phyloP scores from a whole-genome alignment of 1,139 yeast species.

The Hansenula sp. region DNA sequence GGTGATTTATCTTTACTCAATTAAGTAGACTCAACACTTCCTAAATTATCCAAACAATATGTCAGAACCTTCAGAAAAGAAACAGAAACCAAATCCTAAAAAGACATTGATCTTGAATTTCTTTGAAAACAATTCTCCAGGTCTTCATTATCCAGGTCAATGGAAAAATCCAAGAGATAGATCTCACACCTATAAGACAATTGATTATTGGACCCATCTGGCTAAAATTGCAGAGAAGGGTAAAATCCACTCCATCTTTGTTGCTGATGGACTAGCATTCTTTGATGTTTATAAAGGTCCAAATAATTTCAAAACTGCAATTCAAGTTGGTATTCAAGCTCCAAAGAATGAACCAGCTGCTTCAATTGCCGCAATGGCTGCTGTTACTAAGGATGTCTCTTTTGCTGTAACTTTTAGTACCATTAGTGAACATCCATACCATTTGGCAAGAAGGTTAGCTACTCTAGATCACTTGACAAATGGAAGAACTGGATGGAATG shows the following conservation, averaged over 20 bases:
- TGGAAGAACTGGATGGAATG: slow-evolving; percentile 41
- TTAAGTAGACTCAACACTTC: too few species aligned
- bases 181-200: slow-evolving; percentile 27
- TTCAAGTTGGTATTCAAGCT: slow-evolving; percentile 32
- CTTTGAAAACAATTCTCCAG: slow-evolving; percentile 1
- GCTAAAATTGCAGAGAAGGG: slow-evolving; percentile 36
- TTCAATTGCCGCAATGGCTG: slow-evolving; percentile 35
- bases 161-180: slow-evolving; percentile 40
- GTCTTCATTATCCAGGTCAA: not conserved
- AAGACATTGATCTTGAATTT: not conserved
- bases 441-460: slow-evolving; percentile 35
- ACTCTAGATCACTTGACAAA: slow-evolving; percentile 36
- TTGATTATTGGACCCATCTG: slow-evolving; percentile 36
- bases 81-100: not conserved
- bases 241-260: slow-evolving; percentile 36
- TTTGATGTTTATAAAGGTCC: slow-evolving; percentile 35
- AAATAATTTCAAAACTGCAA: slow-evolving; percentile 27
- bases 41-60: too few species aligned
- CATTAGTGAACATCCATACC: slow-evolving; percentile 37
- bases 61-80: not conserved
- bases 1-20: too few species aligned
- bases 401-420: slow-evolving; percentile 40
- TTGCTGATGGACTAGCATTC: slow-evolving; percentile 39
- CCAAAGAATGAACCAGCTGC: slow-evolving; percentile 35
- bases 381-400: slow-evolving; percentile 32